Evolutionary conservation across 371 early-diverging fungal genomes (phyloP), one percentile per base, ranked within the genome.

Genomic region (Conidiobolus incongruus): DNA sequence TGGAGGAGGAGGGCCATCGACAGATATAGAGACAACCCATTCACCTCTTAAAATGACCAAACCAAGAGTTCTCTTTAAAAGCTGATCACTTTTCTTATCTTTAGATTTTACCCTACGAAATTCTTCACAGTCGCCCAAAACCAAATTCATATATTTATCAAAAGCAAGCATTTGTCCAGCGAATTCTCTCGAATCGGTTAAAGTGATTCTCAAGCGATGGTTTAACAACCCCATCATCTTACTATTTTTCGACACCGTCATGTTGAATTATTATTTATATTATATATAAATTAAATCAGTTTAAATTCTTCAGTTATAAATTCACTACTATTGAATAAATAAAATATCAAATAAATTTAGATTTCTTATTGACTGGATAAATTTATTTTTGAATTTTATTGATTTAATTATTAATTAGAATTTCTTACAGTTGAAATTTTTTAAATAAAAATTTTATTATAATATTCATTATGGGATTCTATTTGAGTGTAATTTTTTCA

Each of bases 141-240:
- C 97, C 47, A 96, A 65, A 55, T 96, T 96, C 94, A 96, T 93
- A 62, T 92, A 86, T 55, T 85, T 89, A 60, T 96, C 97, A 52
- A 91, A 96, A 17, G 97, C 94, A 36, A 94, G 69, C 91, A 96
- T 88, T 51, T 92, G 88, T 26, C 97, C 97, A 6, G 91, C 76
- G 52, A 96, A 59, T 5, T 75, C 72, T 49, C 94, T 77, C 43
- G 86, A 79, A 61, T 96, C 97, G 32, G 72, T 65, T 49, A 93
- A 59, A 34, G 88, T 90, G 52, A 96, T 72, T 49, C 87, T 74
- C 51, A 96, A 77, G 44, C 90, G 76, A 67, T 86, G 82, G 70
- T 95, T 92, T 62, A 95, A 73, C 47, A 92, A 75, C 49, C 71
- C 72, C 60, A 87, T 68, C 78, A 95, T 87, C 66, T 83, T 85